Evolutionary conservation across 352 stramenopile species (phyloP).

Genomic region (Globisporangium solare): DNA sequence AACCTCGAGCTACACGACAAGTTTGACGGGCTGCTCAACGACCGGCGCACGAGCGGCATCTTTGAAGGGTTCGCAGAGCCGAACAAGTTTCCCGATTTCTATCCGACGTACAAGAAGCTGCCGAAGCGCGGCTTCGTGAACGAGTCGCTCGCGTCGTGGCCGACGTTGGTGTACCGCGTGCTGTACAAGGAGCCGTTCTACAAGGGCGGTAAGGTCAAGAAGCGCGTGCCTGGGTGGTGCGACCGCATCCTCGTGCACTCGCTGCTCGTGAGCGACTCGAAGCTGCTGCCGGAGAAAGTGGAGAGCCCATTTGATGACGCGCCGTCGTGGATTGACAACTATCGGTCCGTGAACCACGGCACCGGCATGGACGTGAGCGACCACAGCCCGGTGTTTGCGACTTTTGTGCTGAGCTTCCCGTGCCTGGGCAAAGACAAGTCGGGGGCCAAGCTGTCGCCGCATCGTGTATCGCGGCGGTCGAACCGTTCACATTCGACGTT

Average conservation of each 20-base stretch:
- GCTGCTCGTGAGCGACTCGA: slow-evolving; percentile 72
- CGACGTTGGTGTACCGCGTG: slow-evolving; percentile 68
- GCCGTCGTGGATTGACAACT: slow-evolving; percentile 62
- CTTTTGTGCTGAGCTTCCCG: slow-evolving; percentile 72
- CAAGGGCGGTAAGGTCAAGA: slow-evolving; percentile 87
- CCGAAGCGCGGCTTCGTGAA: slow-evolving; percentile 65
- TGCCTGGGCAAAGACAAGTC: slow-evolving; percentile 23
- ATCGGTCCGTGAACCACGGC: slow-evolving; percentile 78
- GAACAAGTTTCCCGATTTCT: slow-evolving; percentile 84
- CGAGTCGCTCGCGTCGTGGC: slow-evolving; percentile 59
- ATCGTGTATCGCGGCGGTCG: slow-evolving; percentile 21
- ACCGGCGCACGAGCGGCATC: slow-evolving; percentile 61
- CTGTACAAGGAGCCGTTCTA: slow-evolving; percentile 89
- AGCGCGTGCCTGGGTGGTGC: slow-evolving; percentile 83
- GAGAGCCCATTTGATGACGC: slow-evolving; percentile 43
- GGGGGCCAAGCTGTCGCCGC: slow-evolving; percentile 1
- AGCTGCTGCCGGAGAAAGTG: slow-evolving; percentile 75
- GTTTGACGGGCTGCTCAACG: slow-evolving; percentile 79
- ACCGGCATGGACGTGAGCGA: slow-evolving; percentile 81
- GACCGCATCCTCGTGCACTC: slow-evolving; percentile 86
- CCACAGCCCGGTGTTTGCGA: slow-evolving; percentile 74
- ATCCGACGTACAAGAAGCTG: slow-evolving; percentile 89
- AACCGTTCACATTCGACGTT: slow-evolving; percentile 48
- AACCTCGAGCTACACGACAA: slow-evolving; percentile 81
- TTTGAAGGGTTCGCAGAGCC: slow-evolving; percentile 84